Evolutionary conservation across 768 basidiomycete species (phyloP).

Genomic region (Leccinum longicurvipes): DNA sequence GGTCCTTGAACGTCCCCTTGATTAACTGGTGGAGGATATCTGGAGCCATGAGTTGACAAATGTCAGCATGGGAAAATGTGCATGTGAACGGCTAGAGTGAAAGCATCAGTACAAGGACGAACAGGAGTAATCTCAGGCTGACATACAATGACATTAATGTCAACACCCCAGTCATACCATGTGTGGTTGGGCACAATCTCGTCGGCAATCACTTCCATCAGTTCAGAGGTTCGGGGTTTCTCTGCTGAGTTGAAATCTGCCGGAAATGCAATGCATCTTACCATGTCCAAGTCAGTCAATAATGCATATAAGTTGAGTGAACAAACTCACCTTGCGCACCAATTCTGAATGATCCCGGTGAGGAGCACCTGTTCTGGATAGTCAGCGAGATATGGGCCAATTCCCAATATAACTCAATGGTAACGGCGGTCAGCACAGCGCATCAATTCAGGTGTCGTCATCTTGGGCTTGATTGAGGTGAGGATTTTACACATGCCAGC

Average conservation of each 20-base stretch:
- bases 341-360: not conserved
- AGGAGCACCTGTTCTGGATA: not conserved
- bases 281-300: too few species aligned
- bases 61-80: not conserved
- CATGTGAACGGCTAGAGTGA: not conserved
- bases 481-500: constrained; percentile 20
- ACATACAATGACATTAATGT: not conserved
- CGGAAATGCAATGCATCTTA: too few species aligned
- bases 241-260: too few species aligned
- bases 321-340: not conserved
- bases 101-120: too few species aligned
- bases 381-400: not conserved
- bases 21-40: too few species aligned
- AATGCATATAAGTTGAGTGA: too few species aligned
- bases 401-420: not conserved
- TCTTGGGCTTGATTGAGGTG: not conserved
- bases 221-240: not conserved
- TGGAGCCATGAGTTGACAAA: too few species aligned
- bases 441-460: not conserved
- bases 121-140: not conserved
- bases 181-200: too few species aligned
- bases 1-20: too few species aligned
- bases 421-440: not conserved
- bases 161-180: not conserved
- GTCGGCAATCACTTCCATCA: too few species aligned